These are phyloP conservation scores for Parasarocladium wereldwijsianum DNA, from an alignment of 2,329 filamentous ascomycete genomes.

Conservation along the genomic window DNA sequence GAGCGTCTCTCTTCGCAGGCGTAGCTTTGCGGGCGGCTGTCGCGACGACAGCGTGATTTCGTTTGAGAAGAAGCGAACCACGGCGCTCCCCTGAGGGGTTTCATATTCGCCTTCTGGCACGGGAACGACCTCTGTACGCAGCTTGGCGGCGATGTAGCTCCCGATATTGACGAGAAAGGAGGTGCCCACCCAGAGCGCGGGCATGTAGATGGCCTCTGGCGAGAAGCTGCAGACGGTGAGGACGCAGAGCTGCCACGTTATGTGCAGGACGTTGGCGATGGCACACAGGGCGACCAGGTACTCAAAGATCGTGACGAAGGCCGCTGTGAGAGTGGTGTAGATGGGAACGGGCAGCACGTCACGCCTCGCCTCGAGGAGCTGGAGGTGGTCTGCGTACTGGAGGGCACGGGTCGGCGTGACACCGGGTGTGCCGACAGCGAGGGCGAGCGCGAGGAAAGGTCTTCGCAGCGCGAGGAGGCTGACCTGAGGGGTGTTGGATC, in stretches of 20 bases:
- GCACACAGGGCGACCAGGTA: not conserved
- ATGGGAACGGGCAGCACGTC: constrained; percentile 1
- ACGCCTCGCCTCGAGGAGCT: constrained; percentile 1
- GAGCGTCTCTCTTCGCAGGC: constrained; percentile 1
- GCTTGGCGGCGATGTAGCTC: constrained; percentile 1
- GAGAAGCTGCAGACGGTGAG: constrained; percentile 4
- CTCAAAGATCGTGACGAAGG: not conserved
- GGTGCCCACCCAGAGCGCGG: constrained; percentile 2
- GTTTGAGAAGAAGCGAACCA: not conserved
- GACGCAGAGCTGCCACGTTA: constrained; percentile 3
- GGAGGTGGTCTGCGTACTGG: constrained; percentile 3
- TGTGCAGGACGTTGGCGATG: not conserved
- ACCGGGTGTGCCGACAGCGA: constrained; percentile 2
- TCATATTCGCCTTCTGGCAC: not conserved
- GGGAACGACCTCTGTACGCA: not conserved
- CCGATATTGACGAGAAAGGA: constrained; percentile 3
- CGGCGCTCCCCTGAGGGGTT: not conserved
- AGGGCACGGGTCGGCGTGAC: constrained; percentile 2
- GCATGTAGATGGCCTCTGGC: constrained; percentile 4
- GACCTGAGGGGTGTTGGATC: constrained; percentile 2
- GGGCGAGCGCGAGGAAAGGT: constrained; percentile 1
- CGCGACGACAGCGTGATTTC: constrained; percentile 1
- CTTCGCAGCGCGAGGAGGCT: constrained; percentile 1
- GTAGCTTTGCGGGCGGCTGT: not conserved
- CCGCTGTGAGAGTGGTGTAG: not conserved